Evolutionary conservation across 1,284 basidiomycete genomes (phyloP), one percentile per base, ranked within the genome.

Genomic region (Schizophyllum commune): DNA sequence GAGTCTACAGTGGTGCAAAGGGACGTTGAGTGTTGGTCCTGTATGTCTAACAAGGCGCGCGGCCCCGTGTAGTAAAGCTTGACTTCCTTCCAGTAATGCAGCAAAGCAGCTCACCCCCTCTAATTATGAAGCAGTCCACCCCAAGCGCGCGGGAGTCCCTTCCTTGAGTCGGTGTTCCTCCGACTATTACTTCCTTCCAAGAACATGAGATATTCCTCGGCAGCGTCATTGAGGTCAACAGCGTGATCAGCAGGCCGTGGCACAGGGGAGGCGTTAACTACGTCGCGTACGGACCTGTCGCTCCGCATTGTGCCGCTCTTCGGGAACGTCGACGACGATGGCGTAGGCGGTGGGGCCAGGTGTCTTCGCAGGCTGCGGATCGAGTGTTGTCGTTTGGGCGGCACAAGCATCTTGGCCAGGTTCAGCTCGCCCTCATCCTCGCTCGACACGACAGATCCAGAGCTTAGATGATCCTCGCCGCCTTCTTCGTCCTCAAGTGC

Each of bases 311-410:
- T 55, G 27, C 19, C 19, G 27, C 53, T 17, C 20, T 52, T 52
- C 15, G 27, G 27, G 9, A 19, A 55, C 13, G 19, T 15, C 19
- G 27, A 55, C 19, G 20, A 19, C 13, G 20, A 55, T 3, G 9
- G 9, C 13, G 19, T 55, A 15, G 53, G 27, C 9, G 53, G 13
- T 27, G 32, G 52, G 32, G 58, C 64, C 7, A 89, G 74, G 65
- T 88, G 85, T 60, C 75, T 81, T 58, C 86, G 76, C 60, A 88
- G 71, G 68, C 85, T 87, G 64, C 77, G 81, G 64, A 88, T 88
- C 8, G 86, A 88, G 62, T 85, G 79, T 68, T 89, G 88, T 34
- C 88, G 77, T 68, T 85, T 86, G 13, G 88, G 79, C 9, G 84
- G 86, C n/a, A 87, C 82, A 47, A 90, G 79, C 61, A 90, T 77